Evolutionary conservation across 148 eudicot genomes (phyloP), one percentile per base, ranked within the genome.

Genomic region (Rhododendron mucronatum): DNA sequence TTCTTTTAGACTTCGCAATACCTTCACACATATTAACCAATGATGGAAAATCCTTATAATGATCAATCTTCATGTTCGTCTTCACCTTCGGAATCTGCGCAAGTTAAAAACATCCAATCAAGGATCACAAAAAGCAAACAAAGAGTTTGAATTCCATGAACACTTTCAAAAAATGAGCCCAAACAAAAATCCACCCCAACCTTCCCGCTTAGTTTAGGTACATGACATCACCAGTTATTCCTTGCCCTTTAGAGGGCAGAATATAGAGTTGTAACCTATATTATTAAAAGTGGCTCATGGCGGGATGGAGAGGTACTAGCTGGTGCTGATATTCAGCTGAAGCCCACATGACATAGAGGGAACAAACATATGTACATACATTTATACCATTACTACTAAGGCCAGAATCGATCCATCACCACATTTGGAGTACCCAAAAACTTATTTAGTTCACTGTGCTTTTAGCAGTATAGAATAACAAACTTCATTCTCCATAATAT

Each of bases 31-130:
- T n/a, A 18, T 23, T 2, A 61, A 82, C 3, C 74, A 61, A 21
- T 37, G 18, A 23, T 30, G 65, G 50, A 69, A 82, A 39, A 61
- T 63, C 53, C 20, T 41, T 37, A 61, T 11, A 82, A 39, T 47
- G 84, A 88, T 95, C 91, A 95, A 90, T 94, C 98, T 92, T 95
- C 98, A 84, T 95, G 98, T 78, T 91, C 93, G 57, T 91, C 90
- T 88, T 94, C 96, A 87, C 86, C 91, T 90, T 95, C 98, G 23
- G 98, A 95, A 88, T 95, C 98, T 95, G 93, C 89, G 88, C 6
- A 48, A 82, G 51, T 61, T 80, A 69, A 2, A 65, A 89, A 45
- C 33, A 81, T 50, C 80, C 65, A 48, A 73, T 44, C 33, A 79
- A 48, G 5, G 11, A 77, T 57, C 39, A 77, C 41, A 14, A 30